These are phyloP conservation scores for Phytopythium mirpurense DNA, from an alignment of 352 stramenopile species.

Conservation along the genomic window DNA sequence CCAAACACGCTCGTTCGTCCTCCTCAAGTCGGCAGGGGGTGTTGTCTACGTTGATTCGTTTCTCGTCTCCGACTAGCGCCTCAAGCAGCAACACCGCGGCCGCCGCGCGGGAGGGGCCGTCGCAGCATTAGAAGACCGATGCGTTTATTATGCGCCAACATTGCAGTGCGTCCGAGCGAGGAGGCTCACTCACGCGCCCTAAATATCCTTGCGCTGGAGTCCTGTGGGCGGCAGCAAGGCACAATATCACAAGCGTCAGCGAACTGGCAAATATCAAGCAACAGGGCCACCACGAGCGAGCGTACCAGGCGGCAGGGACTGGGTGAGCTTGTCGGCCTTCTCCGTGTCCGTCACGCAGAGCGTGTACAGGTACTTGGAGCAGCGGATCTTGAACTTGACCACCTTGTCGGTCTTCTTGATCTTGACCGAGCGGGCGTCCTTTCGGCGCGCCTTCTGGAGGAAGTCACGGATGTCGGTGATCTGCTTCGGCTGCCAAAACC, in stretches of 20 bases:
- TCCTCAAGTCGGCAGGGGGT: slow-evolving; percentile 6
- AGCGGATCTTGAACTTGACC: slow-evolving; percentile 99
- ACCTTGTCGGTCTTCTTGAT: slow-evolving; percentile 97
- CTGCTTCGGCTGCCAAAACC: slow-evolving; percentile 90
- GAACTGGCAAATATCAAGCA: neutral
- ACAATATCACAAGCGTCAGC: slow-evolving; percentile 1
- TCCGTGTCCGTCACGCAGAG: slow-evolving; percentile 97
- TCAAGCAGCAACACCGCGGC: neutral
- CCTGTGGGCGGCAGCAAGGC: slow-evolving; percentile 20
- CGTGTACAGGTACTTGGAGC: slow-evolving; percentile 99
- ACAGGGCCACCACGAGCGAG: too few relatives aligned
- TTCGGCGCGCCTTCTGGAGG: slow-evolving; percentile 97
- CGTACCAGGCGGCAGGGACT: slow-evolving; percentile 96
- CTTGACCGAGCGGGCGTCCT: slow-evolving; percentile 98
- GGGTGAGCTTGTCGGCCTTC: slow-evolving; percentile 99
- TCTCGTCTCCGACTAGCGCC: neutral
- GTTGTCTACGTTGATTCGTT: slow-evolving; percentile 10
- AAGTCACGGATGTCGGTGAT: slow-evolving; percentile 99
- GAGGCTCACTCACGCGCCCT: slow-evolving; percentile 28
- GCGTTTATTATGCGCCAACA: slow-evolving; percentile 60
- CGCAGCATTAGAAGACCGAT: slow-evolving; percentile 64
- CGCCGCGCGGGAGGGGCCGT: slow-evolving; percentile 1
- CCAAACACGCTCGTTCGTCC: slow-evolving; percentile 3
- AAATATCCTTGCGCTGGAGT: slow-evolving; percentile 92
- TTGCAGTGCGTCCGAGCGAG: slow-evolving; percentile 1